Base-by-base conservation (phyloP, 345 rosid genomes). In the Linum usitatissimum region DNA sequence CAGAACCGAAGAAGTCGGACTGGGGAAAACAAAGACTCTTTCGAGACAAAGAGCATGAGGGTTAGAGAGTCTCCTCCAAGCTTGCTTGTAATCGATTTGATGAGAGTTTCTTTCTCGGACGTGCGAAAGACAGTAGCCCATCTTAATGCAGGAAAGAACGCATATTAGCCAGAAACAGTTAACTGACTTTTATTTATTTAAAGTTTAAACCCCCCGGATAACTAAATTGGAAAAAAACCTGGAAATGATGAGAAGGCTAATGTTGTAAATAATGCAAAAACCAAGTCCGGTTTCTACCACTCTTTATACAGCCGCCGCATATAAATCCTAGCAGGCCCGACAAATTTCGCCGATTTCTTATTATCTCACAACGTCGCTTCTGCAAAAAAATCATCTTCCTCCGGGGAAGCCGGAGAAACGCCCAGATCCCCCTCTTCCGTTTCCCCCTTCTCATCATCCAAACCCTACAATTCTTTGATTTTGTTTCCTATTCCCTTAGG, bases 201-300 rank as follows among this genome's bases (percentile, higher is more conserved):
- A n/a, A n/a, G n/a, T n/a, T n/a, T n/a, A n/a, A n/a, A n/a, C n/a
- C n/a, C n/a, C n/a, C n/a, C n/a, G n/a, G n/a, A n/a, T n/a, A n/a
- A n/a, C n/a, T n/a, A n/a, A n/a, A n/a, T n/a, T n/a, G n/a, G n/a
- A n/a, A n/a, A n/a, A n/a, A n/a, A n/a, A n/a, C n/a, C n/a, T 23
- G 28, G 28, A 34, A 34, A 34, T 34, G 4, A 34, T 34, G n/a
- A n/a, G n/a, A 34, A 7, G 76, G 70, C 28, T 60, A 68, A 19
- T 66, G 42, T 18, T 68, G 84, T 75, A 75, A 75, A 54, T 77
- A 70, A 1, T 0, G 3, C 4, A 20, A 62, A 5, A 61, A 49
- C 62, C 40, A 49, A 55, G 69, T 20, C 77, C 38, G 28, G 28
- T 23, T 23, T 0, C 42, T 42, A 5, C 14, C 6, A 54, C 34